Conservation (phyloP, 1,139 yeast genomes). For the Pichia sorboxylosa region DNA sequence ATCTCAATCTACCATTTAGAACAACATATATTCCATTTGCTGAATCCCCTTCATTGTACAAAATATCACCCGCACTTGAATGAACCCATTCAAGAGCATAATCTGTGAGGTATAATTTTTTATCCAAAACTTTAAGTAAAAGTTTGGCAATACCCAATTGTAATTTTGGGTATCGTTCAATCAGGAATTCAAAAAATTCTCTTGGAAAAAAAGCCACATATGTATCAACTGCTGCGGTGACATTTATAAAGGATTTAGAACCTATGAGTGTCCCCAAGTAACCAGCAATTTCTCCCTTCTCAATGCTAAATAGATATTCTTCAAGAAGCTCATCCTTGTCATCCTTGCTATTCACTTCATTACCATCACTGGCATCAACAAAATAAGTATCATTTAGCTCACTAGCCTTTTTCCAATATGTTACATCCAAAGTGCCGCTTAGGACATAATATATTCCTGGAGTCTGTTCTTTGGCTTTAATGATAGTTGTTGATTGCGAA, state of each 20-base stretch:
- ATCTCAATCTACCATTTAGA: slow-evolving; percentile 78
- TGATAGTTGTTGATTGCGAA: slow-evolving; percentile 43
- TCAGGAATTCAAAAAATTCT: slow-evolving; percentile 47
- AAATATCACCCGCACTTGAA: slow-evolving; percentile 67
- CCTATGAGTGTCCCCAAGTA: slow-evolving; percentile 75
- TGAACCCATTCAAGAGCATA: slow-evolving; percentile 95
- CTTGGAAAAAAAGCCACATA: slow-evolving; percentile 67
- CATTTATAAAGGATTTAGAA: slow-evolving; percentile 62
- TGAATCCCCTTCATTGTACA: slow-evolving; percentile 72
- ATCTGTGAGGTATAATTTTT: slow-evolving; percentile 63
- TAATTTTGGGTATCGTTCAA: slow-evolving; percentile 67
- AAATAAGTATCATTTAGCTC: slow-evolving; percentile 17
- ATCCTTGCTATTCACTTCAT: slow-evolving; percentile 5
- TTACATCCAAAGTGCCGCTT: slow-evolving; percentile 63
- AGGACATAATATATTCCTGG: slow-evolving; percentile 74
- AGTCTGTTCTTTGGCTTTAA: slow-evolving; percentile 52
- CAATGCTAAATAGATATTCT: slow-evolving; percentile 43
- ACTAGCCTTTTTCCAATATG: slow-evolving; percentile 24
- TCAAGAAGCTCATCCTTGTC: slow-evolving; percentile 20
- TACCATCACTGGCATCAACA: slow-evolving; percentile 13
- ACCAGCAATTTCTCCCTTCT: slow-evolving; percentile 80
- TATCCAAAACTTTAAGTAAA: slow-evolving; percentile 53
- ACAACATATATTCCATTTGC: slow-evolving; percentile 92
- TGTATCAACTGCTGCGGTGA: slow-evolving; percentile 42
- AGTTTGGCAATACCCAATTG: slow-evolving; percentile 69